phyloP scores from a whole-genome alignment of 2,329 filamentous ascomycete species.

The Elsinoe perseae region DNA sequence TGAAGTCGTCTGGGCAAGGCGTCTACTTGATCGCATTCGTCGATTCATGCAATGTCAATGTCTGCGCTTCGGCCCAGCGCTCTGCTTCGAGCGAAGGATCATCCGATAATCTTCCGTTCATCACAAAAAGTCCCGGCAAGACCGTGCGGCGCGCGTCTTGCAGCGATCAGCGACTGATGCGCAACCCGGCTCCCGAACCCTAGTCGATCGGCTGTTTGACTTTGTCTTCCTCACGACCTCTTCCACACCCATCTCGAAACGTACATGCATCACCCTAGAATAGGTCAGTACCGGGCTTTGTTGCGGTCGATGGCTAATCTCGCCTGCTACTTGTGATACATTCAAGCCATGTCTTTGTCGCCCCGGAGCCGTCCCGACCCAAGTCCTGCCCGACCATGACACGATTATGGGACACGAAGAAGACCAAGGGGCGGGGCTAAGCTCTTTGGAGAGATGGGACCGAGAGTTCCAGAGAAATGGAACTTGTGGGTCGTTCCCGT shows the following conservation, averaged over 20 bases:
- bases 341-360: neutral
- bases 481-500: constrained; percentile 1
- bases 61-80: neutral
- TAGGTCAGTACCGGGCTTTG: constrained; percentile 2
- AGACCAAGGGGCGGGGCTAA: constrained; percentile 2
- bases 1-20: neutral
- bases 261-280: neutral
- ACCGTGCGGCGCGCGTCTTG: neutral
- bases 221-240: constrained; percentile 5
- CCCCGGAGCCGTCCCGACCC: neutral
- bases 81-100: neutral
- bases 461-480: constrained; percentile 13
- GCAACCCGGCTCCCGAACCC: constrained; percentile 13
- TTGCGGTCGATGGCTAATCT: neutral
- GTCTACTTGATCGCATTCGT: neutral
- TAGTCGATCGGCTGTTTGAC: constrained; percentile 8
- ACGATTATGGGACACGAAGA: neutral
- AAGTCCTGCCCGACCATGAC: neutral
- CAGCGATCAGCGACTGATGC: constrained; percentile 12
- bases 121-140: neutral
- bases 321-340: neutral
- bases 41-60: neutral
- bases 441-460: constrained; percentile 6
- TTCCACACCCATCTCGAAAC: neutral
- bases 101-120: neutral